Conservation (phyloP, 768 basidiomycete species). For the Strobilomyces echinocephalus region DNA sequence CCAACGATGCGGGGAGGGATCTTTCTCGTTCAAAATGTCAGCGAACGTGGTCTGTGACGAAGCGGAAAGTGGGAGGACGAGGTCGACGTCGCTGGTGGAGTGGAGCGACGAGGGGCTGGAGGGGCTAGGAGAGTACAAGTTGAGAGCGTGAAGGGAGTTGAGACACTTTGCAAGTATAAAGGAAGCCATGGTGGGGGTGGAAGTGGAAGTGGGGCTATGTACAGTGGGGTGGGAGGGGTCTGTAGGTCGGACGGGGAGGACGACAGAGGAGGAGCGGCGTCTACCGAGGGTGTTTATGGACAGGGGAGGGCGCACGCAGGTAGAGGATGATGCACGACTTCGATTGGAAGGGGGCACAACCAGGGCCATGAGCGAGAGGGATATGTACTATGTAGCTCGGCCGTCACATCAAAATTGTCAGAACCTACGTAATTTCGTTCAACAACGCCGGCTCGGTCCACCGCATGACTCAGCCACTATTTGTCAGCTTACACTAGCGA, state of each 20-base stretch:
- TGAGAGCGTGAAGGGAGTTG: conserved; percentile 46
- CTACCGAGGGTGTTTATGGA: conserved; percentile 52
- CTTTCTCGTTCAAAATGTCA: conserved; percentile 40
- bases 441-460: too few relatives aligned
- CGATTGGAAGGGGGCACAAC: conserved; percentile 42
- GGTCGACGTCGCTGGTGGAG: conserved; percentile 37
- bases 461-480: conserved; percentile 12
- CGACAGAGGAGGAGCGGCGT: conserved; percentile 47
- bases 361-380: conserved; percentile 22
- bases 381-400: too few relatives aligned
- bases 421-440: conserved; percentile 20
- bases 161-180: conserved; percentile 48
- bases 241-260: conserved; percentile 30
- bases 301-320: conserved; percentile 48
- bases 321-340: conserved; percentile 57
- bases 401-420: conserved; percentile 20
- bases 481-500: neutral
- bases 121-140: conserved; percentile 36
- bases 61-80: conserved; percentile 52
- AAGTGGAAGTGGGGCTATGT: neutral
- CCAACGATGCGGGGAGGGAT: conserved; percentile 24
- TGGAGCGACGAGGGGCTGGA: conserved; percentile 46
- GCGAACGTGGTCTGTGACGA: conserved; percentile 45
- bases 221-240: conserved; percentile 2
- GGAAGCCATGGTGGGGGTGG: conserved; percentile 44